Evolutionary conservation across 1,284 basidiomycete genomes (phyloP).

Genomic region (Thelephora terrestris): DNA sequence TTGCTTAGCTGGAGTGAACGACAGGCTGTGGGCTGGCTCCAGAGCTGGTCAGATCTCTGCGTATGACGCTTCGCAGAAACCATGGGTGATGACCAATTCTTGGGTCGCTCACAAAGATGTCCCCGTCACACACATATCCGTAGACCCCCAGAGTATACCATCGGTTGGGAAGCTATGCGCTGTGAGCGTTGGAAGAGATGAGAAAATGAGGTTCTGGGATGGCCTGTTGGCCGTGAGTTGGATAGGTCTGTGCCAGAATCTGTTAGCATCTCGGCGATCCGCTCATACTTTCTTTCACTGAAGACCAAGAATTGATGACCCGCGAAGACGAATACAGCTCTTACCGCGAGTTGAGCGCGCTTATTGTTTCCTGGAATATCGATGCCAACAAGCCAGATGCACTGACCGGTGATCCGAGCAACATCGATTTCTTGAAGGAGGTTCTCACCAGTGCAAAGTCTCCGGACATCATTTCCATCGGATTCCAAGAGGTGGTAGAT

Average conservation of each 20-base stretch:
- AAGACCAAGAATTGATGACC: slow-evolving; percentile 68
- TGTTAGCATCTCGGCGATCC: slow-evolving; percentile 2
- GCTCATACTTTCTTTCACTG: not conserved
- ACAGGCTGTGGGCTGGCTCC: slow-evolving; percentile 78
- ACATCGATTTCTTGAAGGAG: slow-evolving; percentile 64
- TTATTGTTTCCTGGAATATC: slow-evolving; percentile 92
- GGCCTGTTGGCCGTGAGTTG: slow-evolving; percentile 79
- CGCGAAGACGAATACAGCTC: slow-evolving; percentile 71
- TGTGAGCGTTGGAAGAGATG: slow-evolving; percentile 72
- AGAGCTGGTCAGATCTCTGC: slow-evolving; percentile 78
- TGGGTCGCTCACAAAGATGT: slow-evolving; percentile 85
- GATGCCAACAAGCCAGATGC: slow-evolving; percentile 80
- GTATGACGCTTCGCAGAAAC: slow-evolving; percentile 61
- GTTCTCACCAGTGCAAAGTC: slow-evolving; percentile 58
- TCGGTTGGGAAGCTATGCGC: slow-evolving; percentile 59
- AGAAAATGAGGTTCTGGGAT: slow-evolving; percentile 79
- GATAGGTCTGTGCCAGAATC: slow-evolving; percentile 52
- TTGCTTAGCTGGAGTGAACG: slow-evolving; percentile 70
- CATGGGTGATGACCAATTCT: slow-evolving; percentile 83
- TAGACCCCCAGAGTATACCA: slow-evolving; percentile 67
- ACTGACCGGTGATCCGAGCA: slow-evolving; percentile 51
- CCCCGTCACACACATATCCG: slow-evolving; percentile 61
- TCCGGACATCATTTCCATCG: slow-evolving; percentile 89
- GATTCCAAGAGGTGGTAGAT: slow-evolving; percentile 94
- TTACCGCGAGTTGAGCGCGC: slow-evolving; percentile 68